These are phyloP conservation scores for Debaryomyces fabryi DNA, from an alignment of 1,139 yeast genomes.

Conservation along the genomic window DNA sequence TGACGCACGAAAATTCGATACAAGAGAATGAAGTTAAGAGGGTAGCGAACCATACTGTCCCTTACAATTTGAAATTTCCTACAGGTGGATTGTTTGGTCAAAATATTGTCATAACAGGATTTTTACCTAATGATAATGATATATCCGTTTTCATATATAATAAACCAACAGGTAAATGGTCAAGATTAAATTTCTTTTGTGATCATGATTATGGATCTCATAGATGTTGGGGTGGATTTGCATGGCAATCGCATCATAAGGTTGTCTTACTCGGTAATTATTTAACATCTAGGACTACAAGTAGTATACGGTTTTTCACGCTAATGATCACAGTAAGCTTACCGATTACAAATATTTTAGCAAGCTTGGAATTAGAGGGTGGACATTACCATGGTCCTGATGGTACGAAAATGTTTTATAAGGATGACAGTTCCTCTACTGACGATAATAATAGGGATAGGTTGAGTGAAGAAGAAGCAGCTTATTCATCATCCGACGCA, in stretches of 20 bases:
- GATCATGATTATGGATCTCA: conserved; percentile 59
- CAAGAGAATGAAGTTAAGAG: neutral
- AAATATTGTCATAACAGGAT: conserved; percentile 63
- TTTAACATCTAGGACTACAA: conserved; percentile 49
- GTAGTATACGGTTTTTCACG: conserved; percentile 62
- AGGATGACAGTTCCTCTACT: conserved; percentile 16
- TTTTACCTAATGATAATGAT: conserved; percentile 52
- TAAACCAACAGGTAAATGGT: conserved; percentile 66
- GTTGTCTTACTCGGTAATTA: conserved; percentile 58
- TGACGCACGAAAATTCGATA: neutral
- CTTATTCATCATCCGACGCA: conserved; percentile 13
- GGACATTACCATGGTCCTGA: conserved; percentile 25
- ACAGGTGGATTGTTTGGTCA: conserved; percentile 67
- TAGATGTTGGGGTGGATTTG: conserved; percentile 66
- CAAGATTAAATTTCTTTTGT: conserved; percentile 59
- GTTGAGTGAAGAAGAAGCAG: conserved; percentile 12
- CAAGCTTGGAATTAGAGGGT: conserved; percentile 45
- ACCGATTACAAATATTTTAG: conserved; percentile 64
- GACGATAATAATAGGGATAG: conserved; percentile 25
- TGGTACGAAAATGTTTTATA: conserved; percentile 25
- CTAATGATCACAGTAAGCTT: conserved; percentile 60
- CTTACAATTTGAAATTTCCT: conserved; percentile 53
- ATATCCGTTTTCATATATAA: conserved; percentile 63
- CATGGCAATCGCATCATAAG: conserved; percentile 77
- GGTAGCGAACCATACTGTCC: conserved; percentile 25